Percentiles rank a stretch among this genome's conserved stretches.
phyloP scores from a whole-genome alignment of 2,329 filamentous ascomycete genomes.

The Aureobasidium melanogenum region DNA sequence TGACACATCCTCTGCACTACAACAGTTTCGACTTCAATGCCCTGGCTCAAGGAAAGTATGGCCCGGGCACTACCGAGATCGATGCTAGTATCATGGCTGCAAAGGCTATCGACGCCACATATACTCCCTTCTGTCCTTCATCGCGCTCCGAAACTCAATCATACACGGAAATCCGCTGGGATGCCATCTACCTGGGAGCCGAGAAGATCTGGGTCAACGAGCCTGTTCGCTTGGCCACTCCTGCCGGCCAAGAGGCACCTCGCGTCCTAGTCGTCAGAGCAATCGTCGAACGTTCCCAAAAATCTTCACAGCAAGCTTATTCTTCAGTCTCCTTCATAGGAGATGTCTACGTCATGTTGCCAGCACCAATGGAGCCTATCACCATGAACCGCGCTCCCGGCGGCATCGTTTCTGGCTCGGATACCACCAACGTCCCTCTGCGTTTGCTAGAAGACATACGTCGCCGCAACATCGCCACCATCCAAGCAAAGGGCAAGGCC shows the following conservation, averaged over 20 bases:
- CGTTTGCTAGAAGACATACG: constrained; percentile 45
- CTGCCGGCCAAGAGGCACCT: constrained; percentile 27
- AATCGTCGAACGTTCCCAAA: constrained; percentile 32
- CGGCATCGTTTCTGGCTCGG: constrained; percentile 16
- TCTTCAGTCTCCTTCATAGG: constrained; percentile 31
- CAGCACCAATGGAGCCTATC: constrained; percentile 30
- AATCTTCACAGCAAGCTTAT: constrained; percentile 16
- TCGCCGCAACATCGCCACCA: constrained; percentile 37
- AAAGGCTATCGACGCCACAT: constrained; percentile 46
- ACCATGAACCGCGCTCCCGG: constrained; percentile 19
- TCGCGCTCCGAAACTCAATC: constrained; percentile 29
- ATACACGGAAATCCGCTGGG: constrained; percentile 38
- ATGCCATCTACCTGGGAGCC: constrained; percentile 47
- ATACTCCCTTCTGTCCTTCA: constrained; percentile 44
- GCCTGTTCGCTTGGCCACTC: constrained; percentile 41
- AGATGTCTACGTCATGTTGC: constrained; percentile 44
- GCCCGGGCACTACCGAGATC: constrained; percentile 41
- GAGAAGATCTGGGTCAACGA: constrained; percentile 55
- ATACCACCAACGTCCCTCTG: constrained; percentile 37
- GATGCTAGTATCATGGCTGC: constrained; percentile 51
- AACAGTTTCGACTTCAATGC: constrained; percentile 44
- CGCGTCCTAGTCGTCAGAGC: constrained; percentile 41
- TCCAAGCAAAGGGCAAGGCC: constrained; percentile 26
- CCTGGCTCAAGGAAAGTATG: constrained; percentile 34
- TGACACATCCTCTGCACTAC: constrained; percentile 31